Percentiles rank a stretch among this genome's conserved stretches.
phyloP scores from a whole-genome alignment of 2,329 filamentous ascomycete species.

The Ceratocystis colombiana region DNA sequence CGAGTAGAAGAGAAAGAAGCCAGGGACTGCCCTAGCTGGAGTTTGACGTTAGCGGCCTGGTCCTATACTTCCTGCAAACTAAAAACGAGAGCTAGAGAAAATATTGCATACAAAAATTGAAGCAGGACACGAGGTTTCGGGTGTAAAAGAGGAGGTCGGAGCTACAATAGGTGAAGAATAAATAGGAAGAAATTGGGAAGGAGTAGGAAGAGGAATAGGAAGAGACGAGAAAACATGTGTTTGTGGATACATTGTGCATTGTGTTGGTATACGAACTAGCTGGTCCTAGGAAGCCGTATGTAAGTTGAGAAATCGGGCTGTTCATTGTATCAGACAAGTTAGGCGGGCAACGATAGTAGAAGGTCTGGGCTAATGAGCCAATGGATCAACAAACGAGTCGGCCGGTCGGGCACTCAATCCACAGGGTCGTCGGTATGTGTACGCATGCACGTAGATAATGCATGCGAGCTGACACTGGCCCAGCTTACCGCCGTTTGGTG shows the following conservation, averaged over 20 bases:
- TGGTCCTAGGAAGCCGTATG: background rate
- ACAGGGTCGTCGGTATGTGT: too few species aligned
- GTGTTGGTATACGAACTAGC: background rate
- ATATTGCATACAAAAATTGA: background rate
- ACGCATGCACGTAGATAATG: too few species aligned
- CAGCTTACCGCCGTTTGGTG: background rate
- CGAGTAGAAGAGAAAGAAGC: background rate
- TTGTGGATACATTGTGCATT: constrained; percentile 12
- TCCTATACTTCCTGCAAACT: background rate
- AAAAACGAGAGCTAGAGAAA: background rate
- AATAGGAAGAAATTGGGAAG: background rate
- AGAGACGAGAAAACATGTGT: background rate
- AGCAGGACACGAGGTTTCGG: background rate
- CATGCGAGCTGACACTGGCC: too few species aligned
- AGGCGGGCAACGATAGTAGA: too few species aligned
- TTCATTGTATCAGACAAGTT: background rate
- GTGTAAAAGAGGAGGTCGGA: background rate
- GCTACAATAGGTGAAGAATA: background rate
- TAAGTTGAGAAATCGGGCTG: background rate
- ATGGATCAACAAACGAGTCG: too few species aligned
- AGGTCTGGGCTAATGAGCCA: too few species aligned
- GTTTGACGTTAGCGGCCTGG: constrained; percentile 1
- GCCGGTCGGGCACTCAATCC: too few species aligned
- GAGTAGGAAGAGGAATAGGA: background rate
- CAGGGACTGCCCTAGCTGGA: background rate